Base-by-base conservation (phyloP, 2,329 filamentous ascomycete genomes). In the Diaporthe citrichinensis region DNA sequence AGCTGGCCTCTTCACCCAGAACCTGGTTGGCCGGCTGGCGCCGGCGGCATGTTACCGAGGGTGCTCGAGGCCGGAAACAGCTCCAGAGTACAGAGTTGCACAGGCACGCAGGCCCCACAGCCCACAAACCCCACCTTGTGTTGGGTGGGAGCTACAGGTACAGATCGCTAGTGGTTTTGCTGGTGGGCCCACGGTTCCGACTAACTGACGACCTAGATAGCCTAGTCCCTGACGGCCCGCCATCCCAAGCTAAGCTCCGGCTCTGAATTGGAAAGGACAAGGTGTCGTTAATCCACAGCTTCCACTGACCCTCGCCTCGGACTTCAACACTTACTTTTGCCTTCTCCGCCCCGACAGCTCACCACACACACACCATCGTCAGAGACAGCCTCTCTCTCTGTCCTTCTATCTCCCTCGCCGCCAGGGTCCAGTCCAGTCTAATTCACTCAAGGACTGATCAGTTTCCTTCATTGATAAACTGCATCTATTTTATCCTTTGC, bases 211-310 rank as follows among this genome's bases (percentile, higher is more conserved):
- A 3, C 23, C 20, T 14, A 9, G 23, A 4, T 55, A 34, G 65
- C 34, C 65, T 55, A 12, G 65, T 55, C 65, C 65, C 65, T 69
- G 65, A 10, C 65, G 65, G 46, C 65, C 65, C 65, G 31, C 65
- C 49, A 55, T 55, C 65, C 65, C 31, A 69, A 69, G 65, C 65
- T 69, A 55, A 69, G 65, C 65, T 69, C 34, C 65, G 65, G 65
- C 65, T 69, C 9, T 55, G 65, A 55, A 69, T 55, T 69, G 65
- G 65, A 69, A 69, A 69, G 65, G 65, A 69, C 65, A 69, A 69
- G 65, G 65, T 69, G 65, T 69, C 65, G 65, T 69, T 69, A 69
- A 69, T 55, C 65, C 65, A 69, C 65, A 69, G 65, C 65, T 55
- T 53, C 17, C 31, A 55, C 34, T 39, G 41, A 69, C 41, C 65